Conservation (phyloP, 2,329 filamentous ascomycete species). For the Xylariaceae sp. region DNA sequence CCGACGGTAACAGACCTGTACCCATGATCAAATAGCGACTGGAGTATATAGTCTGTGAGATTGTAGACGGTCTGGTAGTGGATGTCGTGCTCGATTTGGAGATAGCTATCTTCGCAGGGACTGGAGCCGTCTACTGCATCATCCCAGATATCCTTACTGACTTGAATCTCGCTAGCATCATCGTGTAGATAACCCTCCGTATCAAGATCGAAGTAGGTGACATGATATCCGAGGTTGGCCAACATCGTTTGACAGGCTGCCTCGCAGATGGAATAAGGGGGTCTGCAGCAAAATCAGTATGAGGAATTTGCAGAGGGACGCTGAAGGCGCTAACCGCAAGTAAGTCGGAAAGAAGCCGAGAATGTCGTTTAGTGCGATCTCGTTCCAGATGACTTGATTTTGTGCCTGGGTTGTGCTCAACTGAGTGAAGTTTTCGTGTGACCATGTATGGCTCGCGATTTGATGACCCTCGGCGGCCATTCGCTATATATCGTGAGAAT, state of each 20-base stretch:
- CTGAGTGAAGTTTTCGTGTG: conserved; percentile 38
- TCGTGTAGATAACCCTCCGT: conserved; percentile 39
- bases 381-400: conserved; percentile 40
- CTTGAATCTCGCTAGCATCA: conserved; percentile 37
- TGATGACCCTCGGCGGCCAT: conserved; percentile 41
- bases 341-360: conserved; percentile 40
- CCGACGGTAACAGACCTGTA: conserved; percentile 56
- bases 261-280: conserved; percentile 38
- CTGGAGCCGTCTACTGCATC: conserved; percentile 35
- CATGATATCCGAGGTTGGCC: conserved; percentile 37
- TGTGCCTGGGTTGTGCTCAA: conserved; percentile 33
- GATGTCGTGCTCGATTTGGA: conserved; percentile 51
- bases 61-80: conserved; percentile 51
- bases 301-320: background rate
- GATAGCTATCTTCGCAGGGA: conserved; percentile 34
- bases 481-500: conserved; percentile 31
- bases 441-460: conserved; percentile 40
- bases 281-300: conserved; percentile 26
- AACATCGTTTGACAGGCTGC: conserved; percentile 32
- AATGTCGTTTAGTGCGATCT: conserved; percentile 40
- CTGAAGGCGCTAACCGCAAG: conserved; percentile 31
- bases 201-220: conserved; percentile 37
- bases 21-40: conserved; percentile 45
- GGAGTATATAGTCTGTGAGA: conserved; percentile 48
- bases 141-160: conserved; percentile 43